These are phyloP conservation scores for Xerocomellus dryophilus DNA, from an alignment of 768 basidiomycete species.

Conservation along the genomic window DNA sequence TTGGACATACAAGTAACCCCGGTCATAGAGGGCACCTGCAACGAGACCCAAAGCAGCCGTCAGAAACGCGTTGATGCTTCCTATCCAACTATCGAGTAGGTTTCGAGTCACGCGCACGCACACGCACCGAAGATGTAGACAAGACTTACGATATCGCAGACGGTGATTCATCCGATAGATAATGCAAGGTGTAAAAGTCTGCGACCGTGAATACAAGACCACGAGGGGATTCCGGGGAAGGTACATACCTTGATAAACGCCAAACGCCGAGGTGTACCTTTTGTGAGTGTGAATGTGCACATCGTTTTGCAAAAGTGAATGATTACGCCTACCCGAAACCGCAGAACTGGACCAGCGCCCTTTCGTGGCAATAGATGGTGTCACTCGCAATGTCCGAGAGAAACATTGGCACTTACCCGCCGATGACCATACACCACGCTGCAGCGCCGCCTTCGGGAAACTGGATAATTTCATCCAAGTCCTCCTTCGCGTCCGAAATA, in stretches of 20 bases:
- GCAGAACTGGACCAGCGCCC: constrained; percentile 32
- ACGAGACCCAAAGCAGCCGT: constrained; percentile 37
- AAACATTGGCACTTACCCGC: constrained; percentile 15
- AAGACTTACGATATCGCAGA: constrained; percentile 38
- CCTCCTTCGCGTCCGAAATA: constrained; percentile 1
- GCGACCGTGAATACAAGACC: background rate
- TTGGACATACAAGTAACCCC: constrained; percentile 45
- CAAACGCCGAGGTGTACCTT: constrained; percentile 37
- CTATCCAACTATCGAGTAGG: constrained; percentile 38
- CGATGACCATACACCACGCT: constrained; percentile 26
- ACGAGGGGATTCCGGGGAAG: background rate
- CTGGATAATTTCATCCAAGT: background rate
- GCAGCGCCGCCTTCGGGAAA: constrained; percentile 30
- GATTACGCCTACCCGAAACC: constrained; percentile 29
- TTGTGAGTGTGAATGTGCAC: background rate
- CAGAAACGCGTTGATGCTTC: constrained; percentile 45
- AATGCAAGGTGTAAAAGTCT: constrained; percentile 40
- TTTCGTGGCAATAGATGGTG: background rate
- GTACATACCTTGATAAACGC: constrained; percentile 40
- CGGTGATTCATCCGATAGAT: constrained; percentile 32
- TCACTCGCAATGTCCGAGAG: background rate
- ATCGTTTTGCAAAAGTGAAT: background rate
- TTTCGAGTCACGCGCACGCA: background rate
- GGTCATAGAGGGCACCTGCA: constrained; percentile 47
- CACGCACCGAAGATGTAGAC: background rate